Percentiles rank a stretch among this genome's conserved stretches.
These are phyloP conservation scores for Phlebiopsis flavidoalba DNA, from an alignment of 768 basidiomycete species.

Conservation along the genomic window DNA sequence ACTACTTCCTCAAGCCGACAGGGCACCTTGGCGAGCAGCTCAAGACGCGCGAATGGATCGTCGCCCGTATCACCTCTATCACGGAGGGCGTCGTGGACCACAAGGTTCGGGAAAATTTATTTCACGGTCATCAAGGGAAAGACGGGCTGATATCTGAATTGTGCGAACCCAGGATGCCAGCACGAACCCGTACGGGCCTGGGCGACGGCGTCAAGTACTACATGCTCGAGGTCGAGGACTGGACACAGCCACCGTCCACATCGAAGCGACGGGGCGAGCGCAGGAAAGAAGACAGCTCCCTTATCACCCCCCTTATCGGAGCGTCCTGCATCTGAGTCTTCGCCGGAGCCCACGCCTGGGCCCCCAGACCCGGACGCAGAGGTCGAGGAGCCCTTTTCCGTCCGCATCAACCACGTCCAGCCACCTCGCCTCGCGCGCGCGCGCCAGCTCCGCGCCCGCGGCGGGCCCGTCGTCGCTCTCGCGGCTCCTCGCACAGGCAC, in stretches of 20 bases:
- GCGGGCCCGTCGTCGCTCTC: constrained; percentile 79
- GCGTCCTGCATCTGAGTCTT: constrained; percentile 19
- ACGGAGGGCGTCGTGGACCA: constrained; percentile 80
- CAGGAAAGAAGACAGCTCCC: constrained; percentile 39
- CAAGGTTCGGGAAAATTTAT: constrained; percentile 43
- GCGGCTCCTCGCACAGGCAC: constrained; percentile 71
- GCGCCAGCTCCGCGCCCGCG: constrained; percentile 62
- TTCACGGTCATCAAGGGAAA: constrained; percentile 1
- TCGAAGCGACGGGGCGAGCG: constrained; percentile 50
- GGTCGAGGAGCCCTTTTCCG: constrained; percentile 67
- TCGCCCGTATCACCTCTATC: constrained; percentile 86
- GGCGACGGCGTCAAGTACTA: constrained; percentile 90
- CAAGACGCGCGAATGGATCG: constrained; percentile 91
- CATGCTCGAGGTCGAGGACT: constrained; percentile 91
- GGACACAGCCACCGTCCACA: constrained; percentile 68
- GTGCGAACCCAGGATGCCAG: constrained; percentile 54
- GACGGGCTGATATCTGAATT: constrained; percentile 1
- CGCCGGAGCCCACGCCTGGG: constrained; percentile 46
- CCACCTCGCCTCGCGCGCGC: constrained; percentile 56
- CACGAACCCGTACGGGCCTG: constrained; percentile 86
- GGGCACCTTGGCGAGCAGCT: constrained; percentile 85
- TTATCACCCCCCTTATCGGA: constrained; percentile 17
- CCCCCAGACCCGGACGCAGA: constrained; percentile 66
- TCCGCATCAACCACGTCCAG: constrained; percentile 65
- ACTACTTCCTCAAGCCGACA: constrained; percentile 91